Conservation (phyloP, 768 basidiomycete species). For the Tubosaeta brunneosetosa region DNA sequence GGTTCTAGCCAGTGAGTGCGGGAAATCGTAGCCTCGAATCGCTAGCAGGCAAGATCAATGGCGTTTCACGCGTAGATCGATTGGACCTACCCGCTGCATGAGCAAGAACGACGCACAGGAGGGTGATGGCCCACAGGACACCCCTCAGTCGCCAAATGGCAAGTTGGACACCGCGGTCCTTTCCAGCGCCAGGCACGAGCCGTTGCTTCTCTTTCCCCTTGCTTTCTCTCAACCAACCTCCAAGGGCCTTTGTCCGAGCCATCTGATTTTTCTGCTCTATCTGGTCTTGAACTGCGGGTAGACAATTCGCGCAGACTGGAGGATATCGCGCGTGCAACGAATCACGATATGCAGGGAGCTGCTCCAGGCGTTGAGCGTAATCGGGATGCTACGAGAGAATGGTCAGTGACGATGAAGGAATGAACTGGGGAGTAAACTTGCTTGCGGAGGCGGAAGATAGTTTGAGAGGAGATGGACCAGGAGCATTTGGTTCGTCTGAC, state of each 20-base stretch:
- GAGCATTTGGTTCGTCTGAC: slow-evolving; percentile 90
- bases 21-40: slow-evolving; percentile 18
- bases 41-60: slow-evolving; percentile 14
- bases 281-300: slow-evolving; percentile 77
- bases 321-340: slow-evolving; percentile 82
- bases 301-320: slow-evolving; percentile 73
- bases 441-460: slow-evolving; percentile 77
- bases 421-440: slow-evolving; percentile 32
- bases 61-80: neutral
- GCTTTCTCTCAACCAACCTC: slow-evolving; percentile 62
- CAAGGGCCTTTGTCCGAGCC: slow-evolving; percentile 74
- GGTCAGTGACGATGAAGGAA: neutral
- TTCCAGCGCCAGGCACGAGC: slow-evolving; percentile 38
- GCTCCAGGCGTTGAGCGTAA: slow-evolving; percentile 57
- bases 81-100: slow-evolving; percentile 43
- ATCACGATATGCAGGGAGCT: slow-evolving; percentile 65
- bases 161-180: slow-evolving; percentile 44
- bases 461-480: slow-evolving; percentile 82
- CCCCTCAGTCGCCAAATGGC: slow-evolving; percentile 69
- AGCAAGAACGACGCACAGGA: slow-evolving; percentile 39
- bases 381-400: slow-evolving; percentile 58
- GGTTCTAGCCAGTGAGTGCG: slow-evolving; percentile 16
- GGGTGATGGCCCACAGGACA: slow-evolving; percentile 53
- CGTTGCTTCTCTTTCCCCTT: slow-evolving; percentile 60
- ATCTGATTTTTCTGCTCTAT: slow-evolving; percentile 74